A percentile compares a stretch with the other conserved stretches of the same genome.
Conservation (phyloP, 2,329 filamentous ascomycete genomes). For the Mollisia scopiformis region DNA sequence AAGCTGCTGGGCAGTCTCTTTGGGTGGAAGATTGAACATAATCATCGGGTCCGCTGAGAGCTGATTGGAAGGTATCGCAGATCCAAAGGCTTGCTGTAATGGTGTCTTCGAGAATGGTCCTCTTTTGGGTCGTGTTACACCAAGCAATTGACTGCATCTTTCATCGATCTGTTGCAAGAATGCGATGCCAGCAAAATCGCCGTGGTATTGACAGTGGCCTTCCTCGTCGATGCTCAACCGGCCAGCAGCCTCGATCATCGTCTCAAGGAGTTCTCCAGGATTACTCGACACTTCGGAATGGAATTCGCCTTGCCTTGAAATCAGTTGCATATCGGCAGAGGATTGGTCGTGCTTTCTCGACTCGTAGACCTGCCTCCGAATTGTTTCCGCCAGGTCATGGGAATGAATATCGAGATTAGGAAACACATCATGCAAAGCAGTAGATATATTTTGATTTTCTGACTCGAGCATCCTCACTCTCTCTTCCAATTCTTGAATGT, state of each 20-base stretch:
- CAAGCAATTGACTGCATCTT: slow-evolving; percentile 71
- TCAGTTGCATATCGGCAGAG: not conserved
- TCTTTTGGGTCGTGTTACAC: not conserved
- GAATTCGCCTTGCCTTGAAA: not conserved
- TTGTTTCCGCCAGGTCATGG: not conserved
- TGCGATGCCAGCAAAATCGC: slow-evolving; percentile 84
- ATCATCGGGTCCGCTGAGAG: not conserved
- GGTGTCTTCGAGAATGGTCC: not conserved
- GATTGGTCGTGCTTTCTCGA: not conserved
- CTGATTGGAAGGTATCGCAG: not conserved
- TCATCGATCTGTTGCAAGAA: slow-evolving; percentile 86
- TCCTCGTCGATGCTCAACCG: slow-evolving; percentile 86
- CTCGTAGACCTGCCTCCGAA: not conserved
- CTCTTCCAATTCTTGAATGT: slow-evolving; percentile 6
- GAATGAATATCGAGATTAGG: slow-evolving; percentile 1
- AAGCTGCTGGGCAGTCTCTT: slow-evolving; percentile 53
- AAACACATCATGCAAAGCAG: slow-evolving; percentile 1
- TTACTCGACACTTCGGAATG: not conserved
- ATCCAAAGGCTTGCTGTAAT: not conserved
- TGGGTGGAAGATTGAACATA: slow-evolving; percentile 57
- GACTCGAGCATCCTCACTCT: slow-evolving; percentile 1
- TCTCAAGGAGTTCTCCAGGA: slow-evolving; percentile 58
- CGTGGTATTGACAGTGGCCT: slow-evolving; percentile 91
- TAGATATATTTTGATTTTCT: not conserved
- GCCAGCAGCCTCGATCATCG: slow-evolving; percentile 90